Percentiles rank a stretch among this genome's conserved stretches.
These are phyloP conservation scores for Citrus cavaleriei DNA, from an alignment of 345 rosid species.

Conservation along the genomic window DNA sequence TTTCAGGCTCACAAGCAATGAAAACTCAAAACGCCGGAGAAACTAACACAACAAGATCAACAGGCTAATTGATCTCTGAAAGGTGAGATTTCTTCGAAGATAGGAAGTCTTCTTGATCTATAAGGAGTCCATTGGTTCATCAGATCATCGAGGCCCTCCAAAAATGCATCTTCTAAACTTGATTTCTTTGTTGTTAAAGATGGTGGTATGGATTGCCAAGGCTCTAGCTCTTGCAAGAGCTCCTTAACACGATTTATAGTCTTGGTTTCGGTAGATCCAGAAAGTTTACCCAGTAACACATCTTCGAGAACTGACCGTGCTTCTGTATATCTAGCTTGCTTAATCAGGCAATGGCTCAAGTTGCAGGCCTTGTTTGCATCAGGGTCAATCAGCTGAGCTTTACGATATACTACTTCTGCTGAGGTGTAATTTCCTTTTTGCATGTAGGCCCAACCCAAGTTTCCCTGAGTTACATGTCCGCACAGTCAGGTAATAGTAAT, in stretches of 20 bases:
- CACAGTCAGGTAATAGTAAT: background rate
- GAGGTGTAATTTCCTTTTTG: slow-evolving; percentile 60
- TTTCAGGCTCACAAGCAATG: background rate
- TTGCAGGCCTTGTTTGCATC: slow-evolving; percentile 93
- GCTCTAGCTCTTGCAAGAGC: slow-evolving; percentile 39
- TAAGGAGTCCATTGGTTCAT: slow-evolving; percentile 60
- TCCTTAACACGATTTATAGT: slow-evolving; percentile 50
- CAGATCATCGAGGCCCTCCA: slow-evolving; percentile 62
- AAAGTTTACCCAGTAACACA: slow-evolving; percentile 34
- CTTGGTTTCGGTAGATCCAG: slow-evolving; percentile 52
- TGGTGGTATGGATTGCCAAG: background rate
- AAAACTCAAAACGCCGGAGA: background rate
- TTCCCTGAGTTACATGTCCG: slow-evolving; percentile 49
- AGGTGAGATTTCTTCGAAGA: slow-evolving; percentile 84
- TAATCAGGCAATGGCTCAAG: slow-evolving; percentile 65
- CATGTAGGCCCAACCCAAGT: slow-evolving; percentile 98
- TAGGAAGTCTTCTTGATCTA: slow-evolving; percentile 73
- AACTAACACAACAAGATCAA: slow-evolving; percentile 28
- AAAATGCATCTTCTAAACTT: slow-evolving; percentile 46
- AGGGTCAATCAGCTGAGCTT: slow-evolving; percentile 78
- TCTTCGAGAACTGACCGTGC: slow-evolving; percentile 45
- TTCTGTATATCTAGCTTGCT: slow-evolving; percentile 52
- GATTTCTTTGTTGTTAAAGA: background rate
- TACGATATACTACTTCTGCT: slow-evolving; percentile 68
- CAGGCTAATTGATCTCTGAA: slow-evolving; percentile 83